These are phyloP conservation scores for Suillus plorans DNA, from an alignment of 768 basidiomycete species.

Conservation along the genomic window DNA sequence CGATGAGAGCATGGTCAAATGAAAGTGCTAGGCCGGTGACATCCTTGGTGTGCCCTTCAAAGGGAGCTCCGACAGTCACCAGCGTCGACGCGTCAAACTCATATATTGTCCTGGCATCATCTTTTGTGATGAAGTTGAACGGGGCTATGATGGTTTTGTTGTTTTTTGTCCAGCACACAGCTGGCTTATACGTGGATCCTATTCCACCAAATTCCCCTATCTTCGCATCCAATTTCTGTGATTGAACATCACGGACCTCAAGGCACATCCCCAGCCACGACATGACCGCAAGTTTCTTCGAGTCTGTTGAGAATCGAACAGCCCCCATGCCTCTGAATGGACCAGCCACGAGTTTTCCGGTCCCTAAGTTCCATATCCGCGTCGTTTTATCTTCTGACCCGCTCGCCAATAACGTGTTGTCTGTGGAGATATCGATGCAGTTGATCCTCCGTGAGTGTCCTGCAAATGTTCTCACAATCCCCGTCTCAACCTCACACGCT, in stretches of 20 bases:
- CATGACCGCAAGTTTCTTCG: not conserved
- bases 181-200: no score
- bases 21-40: not conserved
- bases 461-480: not conserved
- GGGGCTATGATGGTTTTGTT: not conserved
- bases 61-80: not conserved
- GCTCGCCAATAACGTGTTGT: not conserved
- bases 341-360: not conserved
- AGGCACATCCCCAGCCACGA: not conserved
- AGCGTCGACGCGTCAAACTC: not conserved
- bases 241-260: not conserved
- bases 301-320: not conserved
- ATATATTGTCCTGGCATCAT: not conserved
- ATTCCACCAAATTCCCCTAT: not conserved
- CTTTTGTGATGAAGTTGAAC: not conserved
- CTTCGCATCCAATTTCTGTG: not conserved
- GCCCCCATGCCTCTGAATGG: not conserved
- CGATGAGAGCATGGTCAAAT: not conserved
- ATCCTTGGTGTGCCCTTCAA: not conserved
- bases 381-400: not conserved
- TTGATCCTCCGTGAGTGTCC: not conserved
- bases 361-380: not conserved
- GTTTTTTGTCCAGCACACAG: not conserved
- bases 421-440: not conserved
- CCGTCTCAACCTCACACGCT: not conserved